Base-by-base conservation (phyloP, 352 stramenopile genomes). In the Saprolegnia parasitica region DNA sequence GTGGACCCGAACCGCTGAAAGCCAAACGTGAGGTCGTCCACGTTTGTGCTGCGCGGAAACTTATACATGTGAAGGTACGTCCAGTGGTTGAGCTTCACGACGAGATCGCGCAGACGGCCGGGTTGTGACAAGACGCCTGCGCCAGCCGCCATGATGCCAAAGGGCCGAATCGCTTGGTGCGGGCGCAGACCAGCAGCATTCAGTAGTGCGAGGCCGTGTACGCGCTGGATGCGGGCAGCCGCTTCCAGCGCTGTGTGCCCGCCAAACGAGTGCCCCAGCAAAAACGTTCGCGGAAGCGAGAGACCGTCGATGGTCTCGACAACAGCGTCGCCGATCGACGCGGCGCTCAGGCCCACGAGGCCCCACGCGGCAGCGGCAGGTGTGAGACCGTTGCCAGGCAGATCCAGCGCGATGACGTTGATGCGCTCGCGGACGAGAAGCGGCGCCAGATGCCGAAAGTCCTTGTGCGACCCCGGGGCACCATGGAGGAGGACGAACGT, bases 381-480 rank as follows among this genome's bases (percentile, higher is more conserved):
- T 16, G 60, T 67, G 40, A 23, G 23, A 24, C 60, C 60, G 21
- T 54, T 56, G 13, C 60, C 60, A 56, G 60, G 60, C 5, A 67
- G n/a, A 55, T 67, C 60, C 11, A 67, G 13, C 21, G 60, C 40
- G 26, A 67, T 16, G 24, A 67, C 60, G 26, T 67, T 67, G 60
- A 67, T 54, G 32, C 56, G 9, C 10, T 67, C 60, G 16, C 32
- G 60, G 11, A 67, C 46, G 10, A 67, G 37, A 11, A 67, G 46
- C 24, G 60, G 60, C 4, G 60, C 56, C 20, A 65, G 20, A 26
- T 65, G 13, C 37, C 42, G 56, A 23, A 65, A 65, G 57, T 65
- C 57, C 5, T 42, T 45, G 40, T 67, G 60, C 21, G 60, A 55
- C 15, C 60, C 60, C 21, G 60, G 35, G 9, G 35, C 23, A 5